Evolutionary conservation across 192 early-diverging fungal species (phyloP), one percentile per base, ranked within the genome.

Genomic region (Coemansia reversa): DNA sequence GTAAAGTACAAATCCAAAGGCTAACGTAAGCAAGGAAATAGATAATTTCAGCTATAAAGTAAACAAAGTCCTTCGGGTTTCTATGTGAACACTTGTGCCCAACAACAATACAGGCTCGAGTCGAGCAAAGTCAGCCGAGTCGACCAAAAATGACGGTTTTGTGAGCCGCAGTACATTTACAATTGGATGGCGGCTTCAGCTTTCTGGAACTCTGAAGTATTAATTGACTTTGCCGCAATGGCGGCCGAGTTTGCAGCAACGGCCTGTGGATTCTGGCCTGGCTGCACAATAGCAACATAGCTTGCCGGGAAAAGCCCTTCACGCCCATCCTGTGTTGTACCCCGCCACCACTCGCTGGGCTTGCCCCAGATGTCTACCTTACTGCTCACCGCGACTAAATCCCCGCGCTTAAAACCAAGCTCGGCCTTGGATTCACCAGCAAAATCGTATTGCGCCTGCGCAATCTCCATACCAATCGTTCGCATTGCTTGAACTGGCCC

Each of bases 231-330:
- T 1, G 61, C 64, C 7, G 77, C 67, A 19, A 35, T 55, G 14
- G 53, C 55, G 4, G 72, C 68, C 22, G 77, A 80, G 24, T 53
- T 55, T 16, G 77, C 77, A 16, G 70, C 72, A 52, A 74, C 65
- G 1, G 72, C 77, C 51, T 74, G 71, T 77, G 81, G 76, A n/a
- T 93, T 94, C 72, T 89, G 88, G 22, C 77, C 77, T 20, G 77
- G 72, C 59, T 58, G 52, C 32, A 97, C 91, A 9, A 93, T 84
- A 33, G 93, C 86, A n/a, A 94, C 93, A 63, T 95, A 98, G 63
- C 87, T 95, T 61, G 88, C 85, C 11, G 97, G 95, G 84, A 99
- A 99, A 22, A 91, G 64, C 11, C 95, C 97, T 65, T 92, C 86
- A 39, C 81, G 82, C 5, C 97, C 95, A 51, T 84, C 85, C 63